A percentile compares a stretch with the other conserved stretches of the same genome.
Evolutionary conservation across 441 rosid genomes (phyloP).

Genomic region (Pelargonium myrrhifolium): DNA sequence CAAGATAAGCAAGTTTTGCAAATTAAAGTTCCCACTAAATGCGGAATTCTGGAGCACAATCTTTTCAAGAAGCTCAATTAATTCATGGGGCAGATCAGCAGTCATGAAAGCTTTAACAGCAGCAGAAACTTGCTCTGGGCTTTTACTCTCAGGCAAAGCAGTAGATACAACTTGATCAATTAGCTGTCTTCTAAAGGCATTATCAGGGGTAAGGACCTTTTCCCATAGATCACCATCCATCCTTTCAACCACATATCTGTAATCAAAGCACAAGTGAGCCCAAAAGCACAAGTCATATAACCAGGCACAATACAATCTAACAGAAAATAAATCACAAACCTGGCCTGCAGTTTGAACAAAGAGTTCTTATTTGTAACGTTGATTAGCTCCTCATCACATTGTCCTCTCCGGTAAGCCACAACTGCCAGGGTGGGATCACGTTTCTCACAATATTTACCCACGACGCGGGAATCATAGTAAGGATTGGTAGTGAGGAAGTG

Average conservation of each 20-base stretch:
- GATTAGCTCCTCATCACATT: constrained; percentile 93
- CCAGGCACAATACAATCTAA: constrained; percentile 13
- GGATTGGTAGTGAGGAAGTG: constrained; percentile 98
- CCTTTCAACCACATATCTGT: constrained; percentile 96
- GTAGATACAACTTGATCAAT: constrained; percentile 99
- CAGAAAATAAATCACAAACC: constrained; percentile 40
- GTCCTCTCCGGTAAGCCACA: constrained; percentile 96
- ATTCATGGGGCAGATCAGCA: constrained; percentile 96
- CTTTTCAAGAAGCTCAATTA: constrained; percentile 98
- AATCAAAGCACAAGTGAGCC: constrained; percentile 17
- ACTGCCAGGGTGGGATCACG: constrained; percentile 99
- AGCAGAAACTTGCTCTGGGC: constrained; percentile 99
- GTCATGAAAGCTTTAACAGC: constrained; percentile 99
- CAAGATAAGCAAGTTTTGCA: constrained; percentile 90
- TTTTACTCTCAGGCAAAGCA: constrained; percentile 98
- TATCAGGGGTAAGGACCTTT: constrained; percentile 86
- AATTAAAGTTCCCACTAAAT: constrained; percentile 95
- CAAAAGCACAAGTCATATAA: constrained; percentile 5
- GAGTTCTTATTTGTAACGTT: constrained; percentile 96
- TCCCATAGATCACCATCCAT: constrained; percentile 99
- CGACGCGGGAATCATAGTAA: constrained; percentile 90
- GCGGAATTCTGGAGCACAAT: constrained; percentile 99
- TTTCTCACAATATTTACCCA: constrained; percentile 98
- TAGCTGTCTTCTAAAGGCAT: constrained; percentile 86
- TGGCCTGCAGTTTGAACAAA: constrained; percentile 92